Evolutionary conservation across 2,329 filamentous ascomycete species (phyloP).

Genomic region (Ilyonectria sp.): DNA sequence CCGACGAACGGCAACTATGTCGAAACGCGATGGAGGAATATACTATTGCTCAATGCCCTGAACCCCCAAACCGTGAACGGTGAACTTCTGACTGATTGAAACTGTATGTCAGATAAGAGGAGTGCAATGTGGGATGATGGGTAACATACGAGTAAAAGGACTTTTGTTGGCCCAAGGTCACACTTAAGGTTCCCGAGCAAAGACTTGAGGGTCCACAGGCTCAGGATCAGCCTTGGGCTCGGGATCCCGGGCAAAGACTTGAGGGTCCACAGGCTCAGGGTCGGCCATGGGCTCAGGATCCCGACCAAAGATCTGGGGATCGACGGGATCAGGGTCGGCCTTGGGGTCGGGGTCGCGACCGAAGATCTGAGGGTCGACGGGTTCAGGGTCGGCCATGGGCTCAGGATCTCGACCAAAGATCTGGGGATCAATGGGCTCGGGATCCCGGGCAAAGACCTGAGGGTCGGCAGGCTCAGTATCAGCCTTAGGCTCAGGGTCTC

Average conservation of each 20-base stretch:
- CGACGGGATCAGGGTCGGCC: background rate
- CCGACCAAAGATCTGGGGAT: background rate
- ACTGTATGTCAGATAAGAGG: background rate
- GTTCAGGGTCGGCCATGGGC: background rate
- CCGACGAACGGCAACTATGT: too few relatives aligned
- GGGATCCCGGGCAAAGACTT: background rate
- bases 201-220: background rate
- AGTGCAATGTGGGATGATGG: background rate
- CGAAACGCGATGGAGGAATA: too few relatives aligned
- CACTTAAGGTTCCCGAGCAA: background rate
- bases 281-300: background rate
- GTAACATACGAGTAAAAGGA: background rate
- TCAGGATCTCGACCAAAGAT: background rate
- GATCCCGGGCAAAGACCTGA: background rate
- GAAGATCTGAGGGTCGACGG: background rate
- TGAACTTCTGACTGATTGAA: too few relatives aligned
- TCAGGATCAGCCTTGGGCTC: background rate
- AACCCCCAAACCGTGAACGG: too few relatives aligned
- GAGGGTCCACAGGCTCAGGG: background rate
- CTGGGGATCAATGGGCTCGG: background rate
- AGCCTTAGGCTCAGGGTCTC: too few relatives aligned
- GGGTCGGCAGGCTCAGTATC: background rate
- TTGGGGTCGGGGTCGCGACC: background rate
- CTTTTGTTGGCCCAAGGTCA: background rate
- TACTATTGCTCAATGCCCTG: too few relatives aligned